These are phyloP conservation scores for Claviceps purpurea DNA, from an alignment of 2,329 filamentous ascomycete species.

Conservation along the genomic window DNA sequence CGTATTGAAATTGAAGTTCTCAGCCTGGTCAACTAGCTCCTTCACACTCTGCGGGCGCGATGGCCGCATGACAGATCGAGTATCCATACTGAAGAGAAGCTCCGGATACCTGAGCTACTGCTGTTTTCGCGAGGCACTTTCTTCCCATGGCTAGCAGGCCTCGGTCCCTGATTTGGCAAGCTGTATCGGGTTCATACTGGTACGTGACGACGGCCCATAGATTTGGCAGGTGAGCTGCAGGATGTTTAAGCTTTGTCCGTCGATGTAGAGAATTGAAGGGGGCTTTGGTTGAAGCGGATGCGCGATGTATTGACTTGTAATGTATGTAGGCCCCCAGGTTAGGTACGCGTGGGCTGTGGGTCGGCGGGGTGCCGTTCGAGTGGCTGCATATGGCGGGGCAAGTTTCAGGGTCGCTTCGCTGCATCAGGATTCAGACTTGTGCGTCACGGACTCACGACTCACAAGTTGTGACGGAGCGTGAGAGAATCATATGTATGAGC, in stretches of 20 bases:
- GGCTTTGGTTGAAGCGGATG: background rate
- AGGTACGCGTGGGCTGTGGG: too few species aligned
- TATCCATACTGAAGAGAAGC: constrained; percentile 13
- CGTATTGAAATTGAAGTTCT: constrained; percentile 69
- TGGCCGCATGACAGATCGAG: constrained; percentile 18
- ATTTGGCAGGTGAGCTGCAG: background rate
- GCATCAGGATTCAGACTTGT: too few species aligned
- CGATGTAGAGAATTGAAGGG: background rate
- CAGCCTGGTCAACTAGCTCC: constrained; percentile 63
- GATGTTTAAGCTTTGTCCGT: background rate
- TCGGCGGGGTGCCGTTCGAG: too few species aligned
- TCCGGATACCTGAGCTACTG: background rate
- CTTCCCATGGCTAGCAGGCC: background rate
- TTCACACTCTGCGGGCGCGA: constrained; percentile 53
- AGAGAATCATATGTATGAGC: too few species aligned
- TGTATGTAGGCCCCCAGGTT: too few species aligned
- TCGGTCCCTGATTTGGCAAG: background rate
- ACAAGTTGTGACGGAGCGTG: too few species aligned
- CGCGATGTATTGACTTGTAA: too few species aligned
- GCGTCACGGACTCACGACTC: too few species aligned
- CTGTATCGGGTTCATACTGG: constrained; percentile 1
- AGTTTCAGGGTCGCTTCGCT: too few species aligned
- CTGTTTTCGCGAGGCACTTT: background rate
- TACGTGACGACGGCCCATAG: background rate
- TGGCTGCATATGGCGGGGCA: too few species aligned